These are phyloP conservation scores for Setaria italica DNA, from an alignment of 202 grass and related monocot genomes.

Conservation along the genomic window DNA sequence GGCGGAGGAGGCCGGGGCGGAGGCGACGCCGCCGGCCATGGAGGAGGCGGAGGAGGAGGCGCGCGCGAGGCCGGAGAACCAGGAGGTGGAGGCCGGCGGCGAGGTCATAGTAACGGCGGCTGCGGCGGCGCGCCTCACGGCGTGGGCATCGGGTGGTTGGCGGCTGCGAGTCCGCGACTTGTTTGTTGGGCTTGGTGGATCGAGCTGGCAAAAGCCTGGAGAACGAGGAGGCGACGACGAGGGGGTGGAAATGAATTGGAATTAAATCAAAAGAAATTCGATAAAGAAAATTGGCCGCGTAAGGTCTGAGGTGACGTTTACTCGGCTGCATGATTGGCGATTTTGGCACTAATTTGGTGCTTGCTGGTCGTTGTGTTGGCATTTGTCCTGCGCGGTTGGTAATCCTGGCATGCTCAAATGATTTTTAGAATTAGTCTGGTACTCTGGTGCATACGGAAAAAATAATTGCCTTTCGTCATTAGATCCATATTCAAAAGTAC, in stretches of 20 bases:
- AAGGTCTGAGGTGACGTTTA: background rate
- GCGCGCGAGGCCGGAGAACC: slow-evolving; percentile 78
- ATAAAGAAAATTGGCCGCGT: background rate
- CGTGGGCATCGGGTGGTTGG: slow-evolving; percentile 39
- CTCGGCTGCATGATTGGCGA: background rate
- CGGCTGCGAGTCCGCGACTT: background rate
- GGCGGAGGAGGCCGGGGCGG: slow-evolving; percentile 43
- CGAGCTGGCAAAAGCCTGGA: slow-evolving; percentile 1
- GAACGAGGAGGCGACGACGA: background rate
- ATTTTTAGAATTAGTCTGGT: background rate
- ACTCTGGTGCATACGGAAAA: too few relatives aligned
- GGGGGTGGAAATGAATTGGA: background rate
- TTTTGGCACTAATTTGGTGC: background rate
- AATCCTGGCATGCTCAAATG: background rate
- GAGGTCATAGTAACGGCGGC: slow-evolving; percentile 44
- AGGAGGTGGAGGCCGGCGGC: slow-evolving; percentile 60
- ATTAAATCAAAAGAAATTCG: background rate
- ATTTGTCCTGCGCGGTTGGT: background rate
- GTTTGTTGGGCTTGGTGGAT: slow-evolving; percentile 1
- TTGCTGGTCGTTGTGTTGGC: background rate
- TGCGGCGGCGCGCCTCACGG: slow-evolving; percentile 35
- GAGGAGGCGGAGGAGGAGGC: slow-evolving; percentile 45
- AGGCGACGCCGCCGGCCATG: slow-evolving; percentile 53
- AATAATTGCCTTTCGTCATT: too few relatives aligned
- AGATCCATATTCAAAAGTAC: too few relatives aligned